Conservation (phyloP, 2,329 filamentous ascomycete species). For the Aschersonia sp. region DNA sequence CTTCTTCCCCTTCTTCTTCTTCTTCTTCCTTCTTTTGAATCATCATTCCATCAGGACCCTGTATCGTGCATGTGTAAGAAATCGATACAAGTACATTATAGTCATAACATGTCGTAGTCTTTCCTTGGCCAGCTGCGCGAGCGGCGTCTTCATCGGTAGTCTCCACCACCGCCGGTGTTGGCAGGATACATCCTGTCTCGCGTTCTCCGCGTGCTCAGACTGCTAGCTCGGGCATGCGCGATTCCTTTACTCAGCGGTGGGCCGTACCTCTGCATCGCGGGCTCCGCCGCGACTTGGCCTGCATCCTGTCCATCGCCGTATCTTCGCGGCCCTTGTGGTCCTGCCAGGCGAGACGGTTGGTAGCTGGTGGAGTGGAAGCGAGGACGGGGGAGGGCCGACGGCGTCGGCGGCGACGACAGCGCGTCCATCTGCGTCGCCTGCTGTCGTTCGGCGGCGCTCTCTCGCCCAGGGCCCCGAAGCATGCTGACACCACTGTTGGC, state of each 20-base stretch:
- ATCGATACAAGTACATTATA: too few relatives aligned
- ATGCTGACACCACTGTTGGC: conserved; percentile 39
- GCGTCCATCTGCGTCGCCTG: conserved; percentile 18
- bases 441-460: conserved; percentile 16
- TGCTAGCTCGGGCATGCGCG: conserved; percentile 28
- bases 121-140: not conserved
- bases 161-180: conserved; percentile 9
- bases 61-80: too few relatives aligned
- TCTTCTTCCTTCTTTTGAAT: too few relatives aligned
- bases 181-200: conserved; percentile 24
- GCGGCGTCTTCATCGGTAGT: too few relatives aligned
- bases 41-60: too few relatives aligned
- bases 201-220: conserved; percentile 26
- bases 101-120: not conserved
- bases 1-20: too few relatives aligned
- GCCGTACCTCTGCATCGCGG: not conserved
- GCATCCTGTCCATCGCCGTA: conserved; percentile 32
- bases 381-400: conserved; percentile 36
- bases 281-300: conserved; percentile 19
- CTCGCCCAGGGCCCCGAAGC: conserved; percentile 15
- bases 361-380: conserved; percentile 34
- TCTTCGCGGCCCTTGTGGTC: conserved; percentile 25
- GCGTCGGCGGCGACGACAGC: conserved; percentile 17
- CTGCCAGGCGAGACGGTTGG: conserved; percentile 28
- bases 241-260: conserved; percentile 27